A percentile compares a stretch with the other conserved stretches of the same genome.
Conservation (phyloP, 108 stramenopile species). For the Epithemia pelagica region DNA sequence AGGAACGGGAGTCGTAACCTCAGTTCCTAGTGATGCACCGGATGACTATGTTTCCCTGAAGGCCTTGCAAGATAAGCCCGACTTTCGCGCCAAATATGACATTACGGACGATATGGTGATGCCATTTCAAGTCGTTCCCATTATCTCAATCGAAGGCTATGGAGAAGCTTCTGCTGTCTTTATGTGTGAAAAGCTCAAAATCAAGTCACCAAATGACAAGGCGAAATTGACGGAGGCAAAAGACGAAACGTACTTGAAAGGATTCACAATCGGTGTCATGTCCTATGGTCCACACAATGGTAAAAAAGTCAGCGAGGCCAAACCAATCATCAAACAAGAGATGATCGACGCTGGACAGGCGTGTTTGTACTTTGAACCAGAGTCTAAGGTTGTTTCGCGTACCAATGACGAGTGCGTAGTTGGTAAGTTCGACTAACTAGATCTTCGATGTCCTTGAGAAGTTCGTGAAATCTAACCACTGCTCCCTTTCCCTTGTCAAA, state of each 20-base stretch:
- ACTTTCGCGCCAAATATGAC: conserved; percentile 92
- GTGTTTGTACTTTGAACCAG: conserved; percentile 94
- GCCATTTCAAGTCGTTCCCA: conserved; percentile 92
- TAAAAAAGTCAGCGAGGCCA: conserved; percentile 94
- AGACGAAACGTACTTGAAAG: conserved; percentile 93
- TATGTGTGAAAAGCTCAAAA: conserved; percentile 94
- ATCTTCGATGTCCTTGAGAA: too few relatives aligned
- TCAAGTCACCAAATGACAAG: conserved; percentile 91
- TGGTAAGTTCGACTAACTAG: conserved; percentile 19
- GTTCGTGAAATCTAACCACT: too few relatives aligned
- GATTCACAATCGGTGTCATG: conserved; percentile 96
- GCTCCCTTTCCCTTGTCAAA: too few relatives aligned
- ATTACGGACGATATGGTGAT: conserved; percentile 92
- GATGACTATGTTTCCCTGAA: conserved; percentile 96
- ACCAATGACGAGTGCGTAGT: conserved; percentile 98
- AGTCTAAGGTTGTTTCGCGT: conserved; percentile 86
- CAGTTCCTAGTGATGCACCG: conserved; percentile 97
- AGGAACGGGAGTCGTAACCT: conserved; percentile 98
- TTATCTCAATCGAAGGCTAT: conserved; percentile 96
- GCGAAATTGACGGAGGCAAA: conserved; percentile 92
- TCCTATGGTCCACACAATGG: conserved; percentile 79
- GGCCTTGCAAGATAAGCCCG: conserved; percentile 90
- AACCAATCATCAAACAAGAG: conserved; percentile 87
- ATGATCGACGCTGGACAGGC: conserved; percentile 91
- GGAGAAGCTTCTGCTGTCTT: conserved; percentile 86